Evolutionary conservation across 495 filamentous ascomycete genomes (phyloP), one percentile per base, ranked within the genome.

Genomic region (Filosporella fistucella): DNA sequence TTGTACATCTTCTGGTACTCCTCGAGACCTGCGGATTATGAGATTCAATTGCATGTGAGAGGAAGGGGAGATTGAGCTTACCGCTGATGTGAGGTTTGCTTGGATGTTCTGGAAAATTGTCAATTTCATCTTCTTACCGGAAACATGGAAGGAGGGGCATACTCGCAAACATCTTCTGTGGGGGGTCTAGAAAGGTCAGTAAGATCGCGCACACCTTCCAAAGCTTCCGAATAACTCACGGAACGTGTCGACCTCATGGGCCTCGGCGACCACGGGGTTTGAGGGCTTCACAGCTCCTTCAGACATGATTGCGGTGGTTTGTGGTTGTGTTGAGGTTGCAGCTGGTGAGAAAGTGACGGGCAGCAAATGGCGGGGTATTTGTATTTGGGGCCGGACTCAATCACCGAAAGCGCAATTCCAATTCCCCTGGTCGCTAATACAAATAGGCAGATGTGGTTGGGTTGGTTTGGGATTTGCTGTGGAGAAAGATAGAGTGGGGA

Each of bases 1-100:
- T 96, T 91, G 75, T 97, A 96, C 52, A 96, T 70, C 69, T 78
- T 71, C 66, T 94, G 81, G 76, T 97, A 98, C 63, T 96, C 84
- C 53, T 94, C 88, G 29, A 96, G 54, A 58, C 63, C 70, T 76
- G 21, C 9, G 2, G n/a, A n/a, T n/a, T n/a, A n/a, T 5, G 26
- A 14, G 24, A 1, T 5, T 52, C 16, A 45, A 17, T 30, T 10
- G 4, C 13, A 25, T 3, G 1, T 26, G 35, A 33, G 17, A 40
- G 34, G 23, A 4, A 18, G 24, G 28, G 23, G 37, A 22, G 14
- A n/a, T 34, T 36, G 21, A 22, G 25, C 75, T 64, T 68, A 77
- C 75, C 65, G 46, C 49, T 59, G 12, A 79, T 35, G 62, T 79
- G 76, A 56, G 74, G 76, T 61, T 78, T 78, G 63, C 73, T 75